phyloP scores from a whole-genome alignment of 2,329 filamentous ascomycete species.

The Aspergillus novoparasiticus region DNA sequence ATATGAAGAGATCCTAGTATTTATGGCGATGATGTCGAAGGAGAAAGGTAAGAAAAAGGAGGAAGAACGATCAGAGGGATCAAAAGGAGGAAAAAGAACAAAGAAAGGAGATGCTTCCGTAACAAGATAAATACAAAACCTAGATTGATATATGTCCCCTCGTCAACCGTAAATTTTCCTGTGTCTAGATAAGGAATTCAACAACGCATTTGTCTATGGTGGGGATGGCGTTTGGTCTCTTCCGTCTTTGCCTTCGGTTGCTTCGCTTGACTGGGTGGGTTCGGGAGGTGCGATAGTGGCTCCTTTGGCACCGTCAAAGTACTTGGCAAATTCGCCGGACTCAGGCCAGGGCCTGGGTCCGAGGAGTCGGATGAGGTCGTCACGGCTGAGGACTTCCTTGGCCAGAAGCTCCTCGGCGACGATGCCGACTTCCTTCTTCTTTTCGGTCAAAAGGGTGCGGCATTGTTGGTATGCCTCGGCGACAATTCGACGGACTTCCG shows the following conservation, averaged over 20 bases:
- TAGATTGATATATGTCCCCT: conserved; percentile 20
- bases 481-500: conserved; percentile 87
- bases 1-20: conserved; percentile 28
- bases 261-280: conserved; percentile 39
- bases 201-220: conserved; percentile 19
- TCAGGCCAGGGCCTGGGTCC: conserved; percentile 85
- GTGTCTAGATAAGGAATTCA: conserved; percentile 4
- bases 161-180: conserved; percentile 12
- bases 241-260: conserved; percentile 46
- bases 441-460: conserved; percentile 76
- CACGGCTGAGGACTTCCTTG: conserved; percentile 88
- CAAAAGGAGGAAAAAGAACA: conserved; percentile 20
- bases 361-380: conserved; percentile 88
- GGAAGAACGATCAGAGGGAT: conserved; percentile 7
- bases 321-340: conserved; percentile 87
- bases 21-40: conserved; percentile 25
- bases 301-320: conserved; percentile 66
- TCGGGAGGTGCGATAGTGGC: conserved; percentile 57
- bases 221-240: conserved; percentile 37
- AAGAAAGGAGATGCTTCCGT: conserved; percentile 30
- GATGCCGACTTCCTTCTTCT: conserved; percentile 84
- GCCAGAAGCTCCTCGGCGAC: conserved; percentile 89
- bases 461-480: conserved; percentile 93
- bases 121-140: conserved; percentile 29
- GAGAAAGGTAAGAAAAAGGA: conserved; percentile 1